Base-by-base conservation (phyloP, 169 alveolate species). In the Cryptosporidium ryanae region DNA sequence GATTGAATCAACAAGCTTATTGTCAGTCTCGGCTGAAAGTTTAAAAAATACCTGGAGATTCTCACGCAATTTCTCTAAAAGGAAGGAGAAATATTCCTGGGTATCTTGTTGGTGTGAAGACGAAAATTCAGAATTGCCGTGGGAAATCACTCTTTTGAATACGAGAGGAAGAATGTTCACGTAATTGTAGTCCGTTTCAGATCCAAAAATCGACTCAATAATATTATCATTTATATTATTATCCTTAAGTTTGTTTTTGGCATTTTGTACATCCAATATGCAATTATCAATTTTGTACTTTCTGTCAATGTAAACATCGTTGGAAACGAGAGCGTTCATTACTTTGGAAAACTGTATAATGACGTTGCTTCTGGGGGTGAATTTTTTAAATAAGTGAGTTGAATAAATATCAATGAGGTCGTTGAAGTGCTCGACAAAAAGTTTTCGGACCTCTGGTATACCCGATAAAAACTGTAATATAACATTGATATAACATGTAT, bases 401-500 rank as follows among this genome's bases (percentile, higher is more conserved):
- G 71, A 76, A 31, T 43, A 76, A 18, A 46, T 61, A 12, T 76
- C 87, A 32, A 76, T 18, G n/a, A 76, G 18, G n/a, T 32, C 64
- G 15, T 57, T 54, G 27, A 76, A 76, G n/a, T 44, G 63, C 12
- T 23, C 12, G 1, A 50, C 43, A 61, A 76, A 76, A 1, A 76
- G 43, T 17, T 44, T 46, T 48, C 34, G 48, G 15, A 76, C 64
- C 61, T 76, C 87, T 6, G 76, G 61, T 7, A 76, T 55, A 46
- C 25, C 18, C 6, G 76, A 34, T 7, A 76, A 17, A 38, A 92
- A 93, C 84, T 94, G 97, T 43, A 94, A 59, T 18, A 94, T 94
- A 43, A 94, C 84, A 82, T 94, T 94, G 49, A 94, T 66, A 70
- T 94, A 95, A 83, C 97, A 95, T 27, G 95, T 91, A 63, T 94